Conservation (phyloP, 331 rosid genomes). For the Quercus phellos region DNA sequence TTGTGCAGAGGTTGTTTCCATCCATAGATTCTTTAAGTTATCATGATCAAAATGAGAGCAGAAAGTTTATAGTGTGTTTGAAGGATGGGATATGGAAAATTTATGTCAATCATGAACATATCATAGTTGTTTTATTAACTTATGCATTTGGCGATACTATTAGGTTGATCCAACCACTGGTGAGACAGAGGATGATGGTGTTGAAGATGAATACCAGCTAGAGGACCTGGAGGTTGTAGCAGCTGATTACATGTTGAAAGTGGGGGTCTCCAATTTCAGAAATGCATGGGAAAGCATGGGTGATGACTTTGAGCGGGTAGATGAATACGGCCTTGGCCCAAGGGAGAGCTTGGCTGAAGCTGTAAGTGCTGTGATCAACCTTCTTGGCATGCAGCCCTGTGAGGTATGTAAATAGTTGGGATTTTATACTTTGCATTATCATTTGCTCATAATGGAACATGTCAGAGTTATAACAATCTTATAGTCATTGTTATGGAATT, state of each 20-base stretch:
- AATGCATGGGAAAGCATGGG: slow-evolving; percentile 94
- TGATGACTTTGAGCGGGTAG: slow-evolving; percentile 67
- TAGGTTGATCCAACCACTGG: slow-evolving; percentile 91
- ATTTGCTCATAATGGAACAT: slow-evolving; percentile 5
- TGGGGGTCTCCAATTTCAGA: slow-evolving; percentile 82
- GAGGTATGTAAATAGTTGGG: slow-evolving; percentile 55
- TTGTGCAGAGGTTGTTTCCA: background rate
- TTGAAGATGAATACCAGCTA: slow-evolving; percentile 95
- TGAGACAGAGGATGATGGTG: slow-evolving; percentile 94
- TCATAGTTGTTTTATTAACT: background rate
- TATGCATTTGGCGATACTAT: slow-evolving; percentile 23
- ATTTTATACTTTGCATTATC: slow-evolving; percentile 1
- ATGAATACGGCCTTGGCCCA: slow-evolving; percentile 95
- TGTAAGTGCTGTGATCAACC: slow-evolving; percentile 70
- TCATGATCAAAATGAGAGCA: background rate
- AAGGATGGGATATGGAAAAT: background rate
- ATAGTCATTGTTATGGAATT: background rate
- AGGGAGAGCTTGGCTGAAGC: slow-evolving; percentile 94
- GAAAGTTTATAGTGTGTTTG: background rate
- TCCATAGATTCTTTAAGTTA: background rate
- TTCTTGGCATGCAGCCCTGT: slow-evolving; percentile 97
- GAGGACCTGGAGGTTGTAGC: slow-evolving; percentile 95
- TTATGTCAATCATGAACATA: background rate
- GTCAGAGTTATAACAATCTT: background rate
- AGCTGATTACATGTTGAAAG: slow-evolving; percentile 93